These are phyloP conservation scores for Fusarium lateritium DNA, from an alignment of 2,329 filamentous ascomycete genomes.

Conservation along the genomic window DNA sequence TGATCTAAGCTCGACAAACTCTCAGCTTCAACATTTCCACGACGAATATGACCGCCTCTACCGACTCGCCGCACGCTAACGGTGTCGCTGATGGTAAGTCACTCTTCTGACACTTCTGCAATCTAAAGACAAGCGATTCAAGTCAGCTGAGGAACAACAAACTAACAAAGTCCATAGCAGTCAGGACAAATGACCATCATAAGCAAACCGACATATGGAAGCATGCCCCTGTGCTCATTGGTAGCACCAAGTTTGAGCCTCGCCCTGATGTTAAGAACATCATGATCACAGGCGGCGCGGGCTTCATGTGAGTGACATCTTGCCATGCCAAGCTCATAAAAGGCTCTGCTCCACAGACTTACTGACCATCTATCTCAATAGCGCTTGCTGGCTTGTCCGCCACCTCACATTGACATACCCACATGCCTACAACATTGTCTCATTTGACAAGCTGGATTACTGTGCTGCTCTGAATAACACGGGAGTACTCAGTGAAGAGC, in stretches of 20 bases:
- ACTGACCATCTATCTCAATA: constrained; percentile 54
- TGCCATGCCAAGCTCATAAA: constrained; percentile 6
- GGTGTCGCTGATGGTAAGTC: constrained; percentile 30
- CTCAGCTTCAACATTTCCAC: not conserved
- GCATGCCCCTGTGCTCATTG: constrained; percentile 77
- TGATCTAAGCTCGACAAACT: not conserved
- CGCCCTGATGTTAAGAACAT: constrained; percentile 81
- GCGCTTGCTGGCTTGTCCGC: constrained; percentile 86
- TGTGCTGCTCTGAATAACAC: constrained; percentile 87
- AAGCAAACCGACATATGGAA: constrained; percentile 76
- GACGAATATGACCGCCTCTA: constrained; percentile 35
- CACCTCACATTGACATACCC: constrained; percentile 83
- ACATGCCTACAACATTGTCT: constrained; percentile 82
- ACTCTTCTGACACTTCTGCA: not conserved
- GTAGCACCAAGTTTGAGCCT: constrained; percentile 79
- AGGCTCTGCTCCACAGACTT: constrained; percentile 23
- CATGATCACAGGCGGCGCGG: constrained; percentile 86
- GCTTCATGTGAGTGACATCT: constrained; percentile 79
- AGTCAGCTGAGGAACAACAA: not conserved
- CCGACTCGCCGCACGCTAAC: constrained; percentile 29
- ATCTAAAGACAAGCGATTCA: constrained; percentile 6
- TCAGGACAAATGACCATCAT: constrained; percentile 28
- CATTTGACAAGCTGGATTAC: constrained; percentile 89
- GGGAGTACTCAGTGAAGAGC: constrained; percentile 73
- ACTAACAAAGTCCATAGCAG: constrained; percentile 20